phyloP scores from a whole-genome alignment of 352 stramenopile species.

The Phytophthora fragariae region DNA sequence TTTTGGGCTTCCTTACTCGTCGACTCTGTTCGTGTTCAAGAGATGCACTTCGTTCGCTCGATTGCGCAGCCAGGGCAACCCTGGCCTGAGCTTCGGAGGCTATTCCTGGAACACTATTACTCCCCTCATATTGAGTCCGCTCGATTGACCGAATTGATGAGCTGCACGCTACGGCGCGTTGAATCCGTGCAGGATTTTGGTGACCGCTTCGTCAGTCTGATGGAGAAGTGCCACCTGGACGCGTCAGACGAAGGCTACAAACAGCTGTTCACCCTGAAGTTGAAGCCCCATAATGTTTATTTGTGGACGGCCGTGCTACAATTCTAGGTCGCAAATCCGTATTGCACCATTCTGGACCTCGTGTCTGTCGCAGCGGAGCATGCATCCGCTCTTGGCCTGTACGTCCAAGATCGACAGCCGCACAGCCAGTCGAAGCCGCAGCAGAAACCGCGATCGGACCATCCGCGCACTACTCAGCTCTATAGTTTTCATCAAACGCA shows the following conservation, averaged over 20 bases:
- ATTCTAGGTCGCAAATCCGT: conserved; percentile 11
- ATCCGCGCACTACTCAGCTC: too few species aligned
- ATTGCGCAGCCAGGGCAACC: neutral
- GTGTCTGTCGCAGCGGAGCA: conserved; percentile 10
- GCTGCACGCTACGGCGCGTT: too few species aligned
- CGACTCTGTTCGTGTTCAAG: conserved; percentile 6
- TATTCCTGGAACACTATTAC: conserved; percentile 6
- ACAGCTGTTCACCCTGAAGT: conserved; percentile 4
- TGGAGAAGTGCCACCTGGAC: conserved; percentile 3
- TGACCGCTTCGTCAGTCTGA: conserved; percentile 4
- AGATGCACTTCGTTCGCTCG: conserved; percentile 10
- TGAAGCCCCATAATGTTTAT: neutral
- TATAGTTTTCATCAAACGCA: too few species aligned
- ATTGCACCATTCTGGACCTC: conserved; percentile 11
- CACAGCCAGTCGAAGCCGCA: too few species aligned
- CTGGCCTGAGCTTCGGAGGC: neutral
- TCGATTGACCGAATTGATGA: neutral
- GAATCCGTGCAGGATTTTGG: conserved; percentile 8
- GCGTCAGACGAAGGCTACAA: conserved; percentile 11
- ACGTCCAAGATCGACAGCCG: neutral
- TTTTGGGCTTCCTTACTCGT: conserved; percentile 3
- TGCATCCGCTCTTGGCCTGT: neutral
- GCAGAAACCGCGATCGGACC: too few species aligned
- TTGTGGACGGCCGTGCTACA: conserved; percentile 8
- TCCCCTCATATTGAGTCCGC: conserved; percentile 4